Percentiles rank a stretch among this genome's conserved stretches.
phyloP scores from a whole-genome alignment of 2,329 filamentous ascomycete species.

The Gyromitra esculenta region DNA sequence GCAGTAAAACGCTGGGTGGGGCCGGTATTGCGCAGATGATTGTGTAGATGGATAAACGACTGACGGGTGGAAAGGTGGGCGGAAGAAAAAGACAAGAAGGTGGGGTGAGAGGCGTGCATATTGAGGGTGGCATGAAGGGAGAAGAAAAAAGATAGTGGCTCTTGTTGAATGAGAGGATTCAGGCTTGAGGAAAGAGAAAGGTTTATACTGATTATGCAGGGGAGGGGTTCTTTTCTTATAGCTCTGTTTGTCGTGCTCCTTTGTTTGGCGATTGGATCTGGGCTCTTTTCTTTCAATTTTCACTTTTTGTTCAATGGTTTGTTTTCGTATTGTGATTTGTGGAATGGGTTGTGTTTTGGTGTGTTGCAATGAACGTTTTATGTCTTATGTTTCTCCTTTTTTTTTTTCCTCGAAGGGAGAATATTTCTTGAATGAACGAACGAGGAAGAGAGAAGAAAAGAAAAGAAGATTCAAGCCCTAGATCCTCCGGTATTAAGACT shows the following conservation, averaged over 20 bases:
- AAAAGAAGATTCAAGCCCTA: conserved; percentile 3
- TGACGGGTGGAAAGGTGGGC: conserved; percentile 19
- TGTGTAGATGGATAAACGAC: conserved; percentile 69
- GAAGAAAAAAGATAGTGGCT: conserved; percentile 22
- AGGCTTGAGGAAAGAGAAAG: background rate
- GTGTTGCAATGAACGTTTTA: conserved; percentile 46
- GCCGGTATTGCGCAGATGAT: conserved; percentile 98
- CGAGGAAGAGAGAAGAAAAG: conserved; percentile 15
- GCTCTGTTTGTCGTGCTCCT: conserved; percentile 28
- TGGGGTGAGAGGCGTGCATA: conserved; percentile 3
- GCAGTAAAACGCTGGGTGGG: conserved; percentile 95
- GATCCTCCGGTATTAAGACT: background rate
- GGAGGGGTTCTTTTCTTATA: conserved; percentile 41
- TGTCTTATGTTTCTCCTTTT: conserved; percentile 20
- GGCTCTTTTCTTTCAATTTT: conserved; percentile 41
- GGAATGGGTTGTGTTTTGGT: conserved; percentile 5
- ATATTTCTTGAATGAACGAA: conserved; percentile 9
- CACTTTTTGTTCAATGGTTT: conserved; percentile 38
- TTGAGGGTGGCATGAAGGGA: conserved; percentile 26
- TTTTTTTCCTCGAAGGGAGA: background rate
- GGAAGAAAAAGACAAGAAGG: conserved; percentile 9
- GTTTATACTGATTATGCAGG: background rate
- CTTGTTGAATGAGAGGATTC: conserved; percentile 12
- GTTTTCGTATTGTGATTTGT: conserved; percentile 12
- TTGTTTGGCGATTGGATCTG: conserved; percentile 44